Base-by-base conservation (phyloP, 176 grass and related monocot genomes). In the Rhipidocladum racemiflorum region DNA sequence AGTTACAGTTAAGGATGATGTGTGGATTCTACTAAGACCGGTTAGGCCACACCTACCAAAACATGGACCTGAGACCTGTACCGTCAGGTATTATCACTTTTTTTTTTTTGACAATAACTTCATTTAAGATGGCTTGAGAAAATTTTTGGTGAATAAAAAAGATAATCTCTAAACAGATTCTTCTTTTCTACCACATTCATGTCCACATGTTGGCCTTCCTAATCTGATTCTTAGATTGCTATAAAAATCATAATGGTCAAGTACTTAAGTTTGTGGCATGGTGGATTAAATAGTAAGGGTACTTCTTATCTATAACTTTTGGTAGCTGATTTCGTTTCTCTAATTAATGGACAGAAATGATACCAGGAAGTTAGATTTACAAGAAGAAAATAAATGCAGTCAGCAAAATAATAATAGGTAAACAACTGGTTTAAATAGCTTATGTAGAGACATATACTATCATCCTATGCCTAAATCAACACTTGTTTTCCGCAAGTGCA, bases 1-100 rank as follows among this genome's bases (percentile, higher is more conserved):
- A 87, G 78, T 79, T 72, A 80, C 72, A 16, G 85, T 88, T 53
- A 81, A 77, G 18, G 83, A 96, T 86, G 87, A 93, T 83, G 62
- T 61, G 40, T 76, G 64, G 32, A 81, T 46, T 75, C 45, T 81
- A 55, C 76, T 86, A 70, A 76, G 59, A 65, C 79, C 82, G 1
- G 53, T 78, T 21, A 89, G 83, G 46, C 83, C 72, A 55, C 81
- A 87, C 61, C 88, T 83, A 83, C 77, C 43, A 75, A 85, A 90
- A 80, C 54, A 29, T 67, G 61, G 70, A 56, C 61, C 48, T 39
- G 67, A 76, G 64, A 76, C 78, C 80, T 76, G 72, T 49, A 76
- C 17, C 49, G 32, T 74, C 61, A 99, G 96, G 96, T 98, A 91
- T 65, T 80, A 34, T 61, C 16, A 35, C 9, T 42, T 40, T 29